Percentiles rank a stretch among this genome's conserved stretches.
phyloP scores from a whole-genome alignment of 2,329 filamentous ascomycete genomes.

The Beauveria bassiana region DNA sequence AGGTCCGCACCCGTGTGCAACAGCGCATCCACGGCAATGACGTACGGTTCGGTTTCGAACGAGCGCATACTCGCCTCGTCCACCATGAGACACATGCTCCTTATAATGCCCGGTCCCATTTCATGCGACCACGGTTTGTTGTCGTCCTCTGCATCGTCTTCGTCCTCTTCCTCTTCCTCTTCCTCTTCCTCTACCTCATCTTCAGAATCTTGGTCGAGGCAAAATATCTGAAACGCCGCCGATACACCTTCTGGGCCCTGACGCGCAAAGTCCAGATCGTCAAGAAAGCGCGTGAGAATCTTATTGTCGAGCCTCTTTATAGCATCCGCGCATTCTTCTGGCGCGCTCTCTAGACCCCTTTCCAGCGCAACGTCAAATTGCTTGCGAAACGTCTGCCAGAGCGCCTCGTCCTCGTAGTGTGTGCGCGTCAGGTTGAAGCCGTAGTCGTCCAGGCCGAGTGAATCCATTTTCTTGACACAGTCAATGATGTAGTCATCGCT shows the following conservation, averaged over 20 bases:
- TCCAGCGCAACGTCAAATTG: not conserved
- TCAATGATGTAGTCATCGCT: not conserved
- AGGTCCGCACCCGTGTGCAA: not conserved
- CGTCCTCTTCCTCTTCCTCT: not conserved
- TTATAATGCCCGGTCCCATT: not conserved
- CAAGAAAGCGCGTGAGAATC: not conserved
- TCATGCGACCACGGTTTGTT: not conserved
- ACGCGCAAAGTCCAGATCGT: not conserved
- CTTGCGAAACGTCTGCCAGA: not conserved
- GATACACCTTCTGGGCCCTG: not conserved
- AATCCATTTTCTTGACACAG: not conserved
- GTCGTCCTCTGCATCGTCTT: not conserved
- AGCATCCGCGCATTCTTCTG: not conserved
- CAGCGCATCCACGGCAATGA: conserved; percentile 4
- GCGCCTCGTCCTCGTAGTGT: not conserved
- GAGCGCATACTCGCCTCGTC: not conserved
- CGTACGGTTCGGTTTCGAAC: not conserved
- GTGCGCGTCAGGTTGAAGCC: not conserved
- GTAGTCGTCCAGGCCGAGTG: not conserved
- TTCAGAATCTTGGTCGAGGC: not conserved
- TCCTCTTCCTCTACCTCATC: not conserved
- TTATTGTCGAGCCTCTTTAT: not conserved
- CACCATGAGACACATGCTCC: not conserved
- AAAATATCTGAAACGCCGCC: not conserved
- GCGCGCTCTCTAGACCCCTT: not conserved